Conservation (phyloP, 768 basidiomycete genomes). For the Kondoa malvinella region DNA sequence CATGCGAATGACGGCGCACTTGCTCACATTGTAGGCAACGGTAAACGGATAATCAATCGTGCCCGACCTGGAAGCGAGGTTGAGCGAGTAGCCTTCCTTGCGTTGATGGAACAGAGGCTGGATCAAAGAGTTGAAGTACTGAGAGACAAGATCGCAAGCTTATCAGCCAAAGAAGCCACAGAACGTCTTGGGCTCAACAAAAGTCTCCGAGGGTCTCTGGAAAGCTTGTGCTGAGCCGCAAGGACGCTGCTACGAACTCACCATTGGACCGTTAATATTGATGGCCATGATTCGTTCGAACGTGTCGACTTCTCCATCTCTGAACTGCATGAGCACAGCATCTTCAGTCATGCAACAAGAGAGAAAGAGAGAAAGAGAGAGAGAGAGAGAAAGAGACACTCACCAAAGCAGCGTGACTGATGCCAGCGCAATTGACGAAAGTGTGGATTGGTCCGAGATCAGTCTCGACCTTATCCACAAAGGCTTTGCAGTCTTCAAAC, state of each 20-base stretch:
- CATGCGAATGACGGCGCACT: not conserved
- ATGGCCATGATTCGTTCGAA: not conserved
- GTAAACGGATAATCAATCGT: not conserved
- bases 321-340: not conserved
- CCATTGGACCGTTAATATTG: not conserved
- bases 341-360: too few relatives aligned
- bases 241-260: too few relatives aligned
- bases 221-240: not conserved
- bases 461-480: not conserved
- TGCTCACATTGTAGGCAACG: not conserved
- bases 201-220: too few relatives aligned
- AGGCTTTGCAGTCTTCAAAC: not conserved
- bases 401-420: not conserved
- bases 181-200: not conserved
- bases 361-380: not conserved
- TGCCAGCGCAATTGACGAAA: not conserved
- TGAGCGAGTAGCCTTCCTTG: not conserved
- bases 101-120: not conserved
- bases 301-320: not conserved
- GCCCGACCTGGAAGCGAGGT: not conserved
- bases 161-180: too few relatives aligned
- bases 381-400: not conserved
- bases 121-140: not conserved
- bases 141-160: too few relatives aligned
- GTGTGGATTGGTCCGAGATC: not conserved